Percentiles rank a stretch among this genome's conserved stretches.
Evolutionary conservation across 805 yeast species (phyloP).

Genomic region (Monosporozyma aquatica): DNA sequence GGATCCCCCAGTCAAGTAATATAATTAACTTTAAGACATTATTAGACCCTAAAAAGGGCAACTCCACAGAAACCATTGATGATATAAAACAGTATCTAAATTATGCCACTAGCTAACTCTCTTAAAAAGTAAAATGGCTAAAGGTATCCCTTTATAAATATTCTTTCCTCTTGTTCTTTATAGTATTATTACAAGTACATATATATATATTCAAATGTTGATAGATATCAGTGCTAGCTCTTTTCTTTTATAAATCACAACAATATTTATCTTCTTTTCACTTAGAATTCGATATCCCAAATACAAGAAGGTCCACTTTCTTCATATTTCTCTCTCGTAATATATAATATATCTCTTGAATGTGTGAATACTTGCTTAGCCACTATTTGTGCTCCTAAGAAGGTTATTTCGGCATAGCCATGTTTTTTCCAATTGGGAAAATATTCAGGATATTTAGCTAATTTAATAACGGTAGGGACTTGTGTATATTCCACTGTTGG

Average conservation of each 20-base stretch:
- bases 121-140: neutral
- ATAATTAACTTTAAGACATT: constrained; percentile 5
- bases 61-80: constrained; percentile 14
- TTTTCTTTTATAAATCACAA: too few species aligned
- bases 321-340: constrained; percentile 61
- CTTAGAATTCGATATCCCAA: constrained; percentile 50
- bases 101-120: constrained; percentile 15
- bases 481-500: constrained; percentile 39
- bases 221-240: too few species aligned
- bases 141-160: neutral
- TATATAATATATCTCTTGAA: constrained; percentile 53
- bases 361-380: constrained; percentile 76
- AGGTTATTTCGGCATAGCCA: constrained; percentile 68
- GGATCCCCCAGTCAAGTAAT: constrained; percentile 5
- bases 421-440: constrained; percentile 87
- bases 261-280: too few species aligned
- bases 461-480: constrained; percentile 67
- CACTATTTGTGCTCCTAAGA: constrained; percentile 81
- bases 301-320: constrained; percentile 75
- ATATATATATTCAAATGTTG: neutral
- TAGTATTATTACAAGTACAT: neutral
- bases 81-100: constrained; percentile 21
- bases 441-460: constrained; percentile 75
- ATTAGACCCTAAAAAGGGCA: neutral
- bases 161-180: neutral